Evolutionary conservation across 2,329 filamentous ascomycete species (phyloP).

Genomic region (Venturia pyrina): DNA sequence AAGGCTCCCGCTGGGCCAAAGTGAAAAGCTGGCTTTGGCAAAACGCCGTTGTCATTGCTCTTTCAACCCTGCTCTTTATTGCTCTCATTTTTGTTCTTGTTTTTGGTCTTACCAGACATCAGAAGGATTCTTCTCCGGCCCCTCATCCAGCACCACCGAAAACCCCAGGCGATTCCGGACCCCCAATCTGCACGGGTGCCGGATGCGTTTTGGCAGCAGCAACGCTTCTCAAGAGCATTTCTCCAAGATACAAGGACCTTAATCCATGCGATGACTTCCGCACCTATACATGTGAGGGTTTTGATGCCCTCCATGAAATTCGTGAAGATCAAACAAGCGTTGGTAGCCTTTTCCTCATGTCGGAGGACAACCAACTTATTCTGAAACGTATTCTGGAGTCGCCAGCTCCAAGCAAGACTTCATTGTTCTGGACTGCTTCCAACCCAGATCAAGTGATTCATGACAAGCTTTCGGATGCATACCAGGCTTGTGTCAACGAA

Average conservation of each 20-base stretch:
- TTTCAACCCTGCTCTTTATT: not conserved
- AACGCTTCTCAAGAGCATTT: slow-evolving; percentile 50
- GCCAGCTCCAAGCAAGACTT: slow-evolving; percentile 34
- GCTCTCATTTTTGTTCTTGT: not conserved
- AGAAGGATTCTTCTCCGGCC: not conserved
- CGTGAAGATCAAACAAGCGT: slow-evolving; percentile 47
- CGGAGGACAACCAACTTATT: slow-evolving; percentile 47
- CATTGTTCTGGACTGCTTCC: slow-evolving; percentile 24
- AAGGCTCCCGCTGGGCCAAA: slow-evolving; percentile 1
- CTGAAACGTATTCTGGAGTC: slow-evolving; percentile 56
- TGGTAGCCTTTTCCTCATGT: slow-evolving; percentile 37
- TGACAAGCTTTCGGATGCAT: slow-evolving; percentile 52
- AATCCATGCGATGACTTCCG: slow-evolving; percentile 62
- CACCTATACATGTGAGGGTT: slow-evolving; percentile 57
- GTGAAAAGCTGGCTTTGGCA: not conserved
- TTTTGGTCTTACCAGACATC: not conserved
- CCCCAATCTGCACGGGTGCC: not conserved
- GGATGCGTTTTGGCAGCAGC: slow-evolving; percentile 5
- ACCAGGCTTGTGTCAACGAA: slow-evolving; percentile 57
- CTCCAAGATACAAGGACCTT: slow-evolving; percentile 50
- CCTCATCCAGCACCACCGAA: not conserved
- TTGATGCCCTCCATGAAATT: slow-evolving; percentile 53
- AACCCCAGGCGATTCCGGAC: not conserved
- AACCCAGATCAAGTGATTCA: slow-evolving; percentile 3
- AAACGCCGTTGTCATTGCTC: slow-evolving; percentile 3